Conservation (phyloP, 192 early-diverging fungal genomes). For the Lobosporangium transversale region DNA sequence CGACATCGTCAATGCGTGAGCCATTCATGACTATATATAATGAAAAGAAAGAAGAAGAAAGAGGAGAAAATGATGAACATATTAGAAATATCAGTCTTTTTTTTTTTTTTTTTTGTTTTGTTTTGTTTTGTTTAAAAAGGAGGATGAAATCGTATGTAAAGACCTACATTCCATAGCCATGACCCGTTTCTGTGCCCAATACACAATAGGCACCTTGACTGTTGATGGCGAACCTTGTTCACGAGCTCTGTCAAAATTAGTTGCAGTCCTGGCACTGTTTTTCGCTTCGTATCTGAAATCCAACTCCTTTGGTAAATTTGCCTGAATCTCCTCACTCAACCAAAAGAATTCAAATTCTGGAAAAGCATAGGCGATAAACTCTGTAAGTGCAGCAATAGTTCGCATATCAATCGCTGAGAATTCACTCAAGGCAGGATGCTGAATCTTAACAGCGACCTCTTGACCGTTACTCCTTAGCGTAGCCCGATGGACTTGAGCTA, state of each 20-base stretch:
- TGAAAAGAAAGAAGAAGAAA: background rate
- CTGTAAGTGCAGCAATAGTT: constrained; percentile 69
- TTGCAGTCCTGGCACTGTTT: constrained; percentile 75
- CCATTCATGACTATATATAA: constrained; percentile 33
- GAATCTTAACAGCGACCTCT: constrained; percentile 91
- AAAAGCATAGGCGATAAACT: constrained; percentile 74
- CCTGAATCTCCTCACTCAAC: constrained; percentile 87
- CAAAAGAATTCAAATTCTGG: constrained; percentile 91
- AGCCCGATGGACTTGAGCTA: constrained; percentile 93
- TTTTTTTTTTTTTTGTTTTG: too few species aligned
- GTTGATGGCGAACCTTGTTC: constrained; percentile 25
- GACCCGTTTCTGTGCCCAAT: constrained; percentile 78
- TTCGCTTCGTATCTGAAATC: constrained; percentile 84
- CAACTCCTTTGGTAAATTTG: constrained; percentile 84
- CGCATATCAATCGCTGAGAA: constrained; percentile 84
- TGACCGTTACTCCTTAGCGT: constrained; percentile 65
- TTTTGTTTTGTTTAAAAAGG: too few species aligned
- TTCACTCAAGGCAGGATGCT: constrained; percentile 83
- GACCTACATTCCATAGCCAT: constrained; percentile 84
- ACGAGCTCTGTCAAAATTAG: constrained; percentile 65
- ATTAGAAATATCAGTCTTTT: too few species aligned
- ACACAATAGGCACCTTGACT: constrained; percentile 77
- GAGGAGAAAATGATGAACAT: constrained; percentile 26
- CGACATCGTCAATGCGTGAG: constrained; percentile 78
- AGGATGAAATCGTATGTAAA: too few species aligned